Base-by-base conservation (phyloP, 371 early-diverging fungal genomes). In the Parasitella parasitica region DNA sequence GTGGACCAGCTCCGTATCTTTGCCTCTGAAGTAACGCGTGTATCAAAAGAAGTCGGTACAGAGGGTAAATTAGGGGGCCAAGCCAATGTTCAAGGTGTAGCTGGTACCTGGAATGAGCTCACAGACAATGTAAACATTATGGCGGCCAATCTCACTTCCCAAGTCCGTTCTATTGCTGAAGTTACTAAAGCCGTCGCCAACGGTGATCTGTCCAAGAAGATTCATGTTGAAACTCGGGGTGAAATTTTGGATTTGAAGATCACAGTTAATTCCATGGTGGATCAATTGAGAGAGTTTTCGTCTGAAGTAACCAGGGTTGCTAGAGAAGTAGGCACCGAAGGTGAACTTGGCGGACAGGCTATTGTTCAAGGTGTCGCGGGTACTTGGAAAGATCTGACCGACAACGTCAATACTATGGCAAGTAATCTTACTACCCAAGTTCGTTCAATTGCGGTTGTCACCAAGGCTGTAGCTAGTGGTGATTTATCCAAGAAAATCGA, bases 371-470 rank as follows among this genome's bases (percentile, higher is more conserved):
- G 76, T 27, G 87, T 88, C 0, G 86, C 75, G 49, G 91, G 91
- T 12, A 87, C 85, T 0, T 90, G 91, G 91, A 87, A 85, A 55
- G 88, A 86, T 32, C 69, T 90, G 39, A 90, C 90, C 2, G 83
- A 85, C 46, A 88, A 85, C 54, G 86, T 89, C 37, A 87, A 87
- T 48, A 71, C 76, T 7, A 63, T 87, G 88, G 88, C 88, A 0
- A 57, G 72, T 26, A 82, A 82, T 38, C 48, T 82, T 32, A 82
- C 83, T 3, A 65, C 65, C 28, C 83, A 82, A 59, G 69, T 82
- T n/a, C 75, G 82, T 11, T 69, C 72, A 8, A 80, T 82, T 61
- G 80, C 83, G 15, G 57, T 55, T 4, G 80, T 82, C 3, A 72
- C 71, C 15, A 80, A 73, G 28, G 80, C 83, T 4, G 78, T 80